Evolutionary conservation across 2,329 filamentous ascomycete genomes (phyloP), one percentile per base, ranked within the genome.

Genomic region (Microdochium trichocladiopsis): DNA sequence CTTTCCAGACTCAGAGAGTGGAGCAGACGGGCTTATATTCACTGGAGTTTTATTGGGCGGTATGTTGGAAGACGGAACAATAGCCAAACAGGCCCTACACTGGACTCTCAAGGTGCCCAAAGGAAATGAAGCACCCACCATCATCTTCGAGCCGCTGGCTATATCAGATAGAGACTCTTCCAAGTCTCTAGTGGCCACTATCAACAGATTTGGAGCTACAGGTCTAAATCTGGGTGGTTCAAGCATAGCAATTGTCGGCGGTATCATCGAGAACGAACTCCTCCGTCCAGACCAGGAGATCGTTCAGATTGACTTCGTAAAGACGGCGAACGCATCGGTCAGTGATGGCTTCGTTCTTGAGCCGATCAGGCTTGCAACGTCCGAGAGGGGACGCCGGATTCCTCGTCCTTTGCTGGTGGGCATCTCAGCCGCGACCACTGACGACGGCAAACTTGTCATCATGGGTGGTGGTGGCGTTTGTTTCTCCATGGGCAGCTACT

Each of bases 401-500:
- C 62, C 66, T 10, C 66, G 83, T 51, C 90, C 90, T 12, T 74
- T 95, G 5, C 75, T 95, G 49, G 75, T 90, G 50, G 90, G 92
- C 2, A 79, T 84, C 52, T 83, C 83, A 4, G 72, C 78, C 8
- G 67, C 79, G 14, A 63, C 71, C 25, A 69, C 77, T 1, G 69
- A 70, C 25, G 61, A 72, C 43, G 69, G 74, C 25, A 69, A 77
- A 18, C 60, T 91, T 2, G 61, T 89, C 10, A 70, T 95, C 8
- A 67, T 87, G 48, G 90, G 90, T 1, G 92, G 92, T 16, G 92
- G 90, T 36, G 90, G 88, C 16, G 89, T 90, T 0, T 95, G 90
- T 66, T 95, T 95, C 72, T 91, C 89, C 0, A 95, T 95, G 78
- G 91, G 91, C 1, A 88, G 88, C 6, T 91, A 82, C 61, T 95